Base-by-base conservation (phyloP, 2,329 filamentous ascomycete species). In the Fusarium virguliforme region DNA sequence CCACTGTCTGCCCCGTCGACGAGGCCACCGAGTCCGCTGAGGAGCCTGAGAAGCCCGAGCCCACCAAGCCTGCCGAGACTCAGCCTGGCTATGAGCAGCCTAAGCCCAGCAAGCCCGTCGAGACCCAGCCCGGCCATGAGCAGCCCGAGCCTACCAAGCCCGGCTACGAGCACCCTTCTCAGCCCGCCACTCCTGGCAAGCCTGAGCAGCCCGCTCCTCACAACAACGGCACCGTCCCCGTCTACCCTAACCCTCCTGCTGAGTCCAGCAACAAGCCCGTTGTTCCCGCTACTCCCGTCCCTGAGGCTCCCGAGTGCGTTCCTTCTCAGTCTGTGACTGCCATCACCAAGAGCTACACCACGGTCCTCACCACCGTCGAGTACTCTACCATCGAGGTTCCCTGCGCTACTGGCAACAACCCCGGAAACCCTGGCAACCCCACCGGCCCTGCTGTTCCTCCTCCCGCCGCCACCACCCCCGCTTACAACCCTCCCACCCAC, bases 331-430 rank as follows among this genome's bases (percentile, higher is more conserved):
- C 83, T 53, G 83, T 87, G 79, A 82, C 82, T 77, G 84, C 85
- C 77, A 84, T 87, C 82, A 86, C 85, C 79, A 88, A 86, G 82
- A 84, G 80, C 72, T 83, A 86, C 82, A 87, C 86, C 80, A 88
- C 86, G 68, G 85, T 87, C 76, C 78, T 87, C 79, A 86, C 85
- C 75, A 84, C 83, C 48, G 85, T 87, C 73, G 84, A 86, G 83
- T 86, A 86, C 83, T 80, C 82, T 75, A 83, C 81, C 68, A 63
- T 75, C 70, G 59, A 73, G 69, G 68, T 74, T 46, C 69, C 75
- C 40, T 78, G 75, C 64, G 28, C 64, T 60, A 74, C 76, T 54
- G 68, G 68, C 10, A 58, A 35, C 64, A 55, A 64, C 51, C 67
- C 67, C 26, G 48, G 55, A 4, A 24, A 57, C 40, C 56, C 67